Evolutionary conservation across 805 yeast genomes (phyloP), one percentile per base, ranked within the genome.

Genomic region (Myxozyma vanderwaltii): DNA sequence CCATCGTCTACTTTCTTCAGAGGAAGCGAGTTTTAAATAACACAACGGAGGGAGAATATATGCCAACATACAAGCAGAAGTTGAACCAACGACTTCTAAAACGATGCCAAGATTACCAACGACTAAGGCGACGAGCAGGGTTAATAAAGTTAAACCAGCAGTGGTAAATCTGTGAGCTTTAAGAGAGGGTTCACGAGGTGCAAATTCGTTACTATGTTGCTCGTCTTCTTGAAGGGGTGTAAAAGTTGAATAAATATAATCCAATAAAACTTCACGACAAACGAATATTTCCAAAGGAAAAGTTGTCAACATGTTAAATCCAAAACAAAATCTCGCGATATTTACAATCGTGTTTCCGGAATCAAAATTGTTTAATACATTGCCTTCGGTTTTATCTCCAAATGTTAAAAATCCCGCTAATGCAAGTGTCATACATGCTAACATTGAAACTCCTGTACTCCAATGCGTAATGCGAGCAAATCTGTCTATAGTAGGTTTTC

Each of bases 31-130:
- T 63, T 86, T 83, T 61, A 90, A 72, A 67, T 81, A 88, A 67
- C 97, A 91, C 71, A 86, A 71, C 2, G 97, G 96, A 0, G 98
- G 98, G 17, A 91, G 75, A 23, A 91, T 89, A 70, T 89, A 91
- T 0, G 98, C 97, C 86, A 92, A 86, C 39, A 88, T 77, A 19
- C 96, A 89, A 0, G 97, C 97, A 0, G 96, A 87, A 0, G 96
- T 87, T 0, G 97, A 91, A 1, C 98, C 98, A 33, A 90, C 91
- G 2, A 91, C 78, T 70, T 92, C 97, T 41, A 91, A 77, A 29
- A 92, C 86, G 12, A 94, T 88, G 0, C 98, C 98, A 56, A 91
- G 77, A 65, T 91, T 89, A 40, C 66, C 65, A 69, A 97, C 91
- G 0, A 97, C 89, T 33, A 92, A 75, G 0, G 97, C 80, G 1